phyloP scores from a whole-genome alignment of 2,329 filamentous ascomycete genomes.

The Teratosphaeria nubilosa region DNA sequence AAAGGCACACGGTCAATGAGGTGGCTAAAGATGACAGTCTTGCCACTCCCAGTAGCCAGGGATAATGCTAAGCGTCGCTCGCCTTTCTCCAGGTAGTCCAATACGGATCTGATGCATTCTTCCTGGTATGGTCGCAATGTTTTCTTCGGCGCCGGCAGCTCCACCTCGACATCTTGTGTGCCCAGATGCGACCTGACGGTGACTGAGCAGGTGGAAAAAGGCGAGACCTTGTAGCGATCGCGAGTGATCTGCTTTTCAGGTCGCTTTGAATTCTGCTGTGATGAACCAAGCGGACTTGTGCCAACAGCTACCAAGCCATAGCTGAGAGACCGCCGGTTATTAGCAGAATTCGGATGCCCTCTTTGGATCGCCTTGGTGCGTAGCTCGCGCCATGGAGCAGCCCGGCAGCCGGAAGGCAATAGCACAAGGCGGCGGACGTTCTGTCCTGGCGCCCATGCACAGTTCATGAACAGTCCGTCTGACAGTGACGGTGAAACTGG shows the following conservation, averaged over 20 bases:
- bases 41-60: conserved; percentile 76
- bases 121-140: conserved; percentile 70
- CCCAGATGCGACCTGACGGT: not conserved
- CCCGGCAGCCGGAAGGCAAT: not conserved
- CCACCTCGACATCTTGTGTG: not conserved
- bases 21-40: conserved; percentile 94
- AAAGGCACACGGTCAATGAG: conserved; percentile 68
- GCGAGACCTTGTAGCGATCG: not conserved
- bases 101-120: conserved; percentile 74
- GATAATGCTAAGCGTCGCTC: conserved; percentile 74
- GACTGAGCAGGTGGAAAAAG: not conserved
- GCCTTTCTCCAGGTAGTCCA: conserved; percentile 56
- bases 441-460: not conserved
- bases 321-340: not conserved
- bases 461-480: not conserved
- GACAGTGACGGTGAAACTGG: not conserved
- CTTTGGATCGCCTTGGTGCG: not conserved
- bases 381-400: not conserved
- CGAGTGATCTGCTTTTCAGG: not conserved
- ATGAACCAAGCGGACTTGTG: not conserved
- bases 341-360: not conserved
- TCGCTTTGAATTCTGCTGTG: not conserved
- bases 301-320: not conserved
- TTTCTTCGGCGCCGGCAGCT: not conserved
- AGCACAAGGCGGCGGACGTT: not conserved